A percentile compares a stretch with the other conserved stretches of the same genome.
Conservation (phyloP, 805 yeast genomes). For the Lachancea sp. region DNA sequence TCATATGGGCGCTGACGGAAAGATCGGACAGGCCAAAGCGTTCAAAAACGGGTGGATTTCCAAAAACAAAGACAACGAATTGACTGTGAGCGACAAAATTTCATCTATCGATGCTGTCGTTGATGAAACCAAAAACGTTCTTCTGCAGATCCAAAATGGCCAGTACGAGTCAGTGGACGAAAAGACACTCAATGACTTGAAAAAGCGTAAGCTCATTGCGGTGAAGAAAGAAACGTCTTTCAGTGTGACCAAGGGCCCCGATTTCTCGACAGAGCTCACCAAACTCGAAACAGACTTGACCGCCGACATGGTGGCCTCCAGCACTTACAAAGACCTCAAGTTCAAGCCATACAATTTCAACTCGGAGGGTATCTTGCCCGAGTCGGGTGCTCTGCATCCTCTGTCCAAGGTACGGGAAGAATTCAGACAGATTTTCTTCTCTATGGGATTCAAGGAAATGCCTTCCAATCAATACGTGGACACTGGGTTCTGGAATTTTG, state of each 20-base stretch:
- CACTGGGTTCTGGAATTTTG: slow-evolving; percentile 98
- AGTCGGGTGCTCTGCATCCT: slow-evolving; percentile 93
- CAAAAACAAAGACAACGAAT: slow-evolving; percentile 71
- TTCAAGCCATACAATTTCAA: slow-evolving; percentile 96
- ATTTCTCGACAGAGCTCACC: slow-evolving; percentile 74
- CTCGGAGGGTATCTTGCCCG: slow-evolving; percentile 85
- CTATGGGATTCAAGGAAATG: slow-evolving; percentile 98
- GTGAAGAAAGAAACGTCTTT: slow-evolving; percentile 71
- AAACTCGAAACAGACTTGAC: slow-evolving; percentile 91
- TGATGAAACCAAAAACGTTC: slow-evolving; percentile 61
- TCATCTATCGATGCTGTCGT: slow-evolving; percentile 36
- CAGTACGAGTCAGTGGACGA: slow-evolving; percentile 36
- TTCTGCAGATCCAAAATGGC: slow-evolving; percentile 43
- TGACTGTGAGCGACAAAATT: slow-evolving; percentile 51
- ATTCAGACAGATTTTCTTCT: slow-evolving; percentile 94
- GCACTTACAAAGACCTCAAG: slow-evolving; percentile 73
- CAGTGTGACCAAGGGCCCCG: slow-evolving; percentile 70
- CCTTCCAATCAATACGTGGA: slow-evolving; percentile 98
- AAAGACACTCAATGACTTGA: slow-evolving; percentile 74
- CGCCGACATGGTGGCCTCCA: slow-evolving; percentile 79
- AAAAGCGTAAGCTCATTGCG: slow-evolving; percentile 82
- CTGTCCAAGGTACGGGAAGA: slow-evolving; percentile 95
- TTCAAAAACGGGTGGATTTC: slow-evolving; percentile 95
- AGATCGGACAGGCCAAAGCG: slow-evolving; percentile 94
- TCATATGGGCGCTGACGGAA: slow-evolving; percentile 76